Conservation (phyloP, 2,329 filamentous ascomycete species). For the Botrytis fabae region DNA sequence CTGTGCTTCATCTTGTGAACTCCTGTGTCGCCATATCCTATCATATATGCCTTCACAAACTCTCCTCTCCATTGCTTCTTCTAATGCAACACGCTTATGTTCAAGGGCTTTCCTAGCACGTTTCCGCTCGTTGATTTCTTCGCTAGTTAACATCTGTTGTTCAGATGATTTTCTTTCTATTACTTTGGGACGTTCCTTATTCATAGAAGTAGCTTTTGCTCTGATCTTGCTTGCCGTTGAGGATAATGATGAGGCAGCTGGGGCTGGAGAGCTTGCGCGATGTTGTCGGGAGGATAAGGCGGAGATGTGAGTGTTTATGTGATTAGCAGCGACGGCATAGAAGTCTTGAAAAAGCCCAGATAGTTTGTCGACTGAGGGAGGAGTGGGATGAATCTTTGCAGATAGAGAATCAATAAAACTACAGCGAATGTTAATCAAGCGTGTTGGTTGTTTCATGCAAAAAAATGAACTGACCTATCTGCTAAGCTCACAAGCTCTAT, state of each 20-base stretch:
- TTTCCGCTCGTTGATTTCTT: constrained; percentile 79
- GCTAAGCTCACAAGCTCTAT: constrained; percentile 90
- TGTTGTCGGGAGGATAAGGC: constrained; percentile 73
- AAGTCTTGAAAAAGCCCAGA: constrained; percentile 93
- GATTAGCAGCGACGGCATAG: constrained; percentile 75
- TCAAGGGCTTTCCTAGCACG: constrained; percentile 77
- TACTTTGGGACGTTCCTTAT: constrained; percentile 52
- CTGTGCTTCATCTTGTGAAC: constrained; percentile 88
- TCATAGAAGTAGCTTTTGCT: constrained; percentile 55
- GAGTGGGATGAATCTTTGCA: constrained; percentile 81
- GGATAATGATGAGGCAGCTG: constrained; percentile 55
- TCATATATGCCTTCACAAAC: constrained; percentile 84
- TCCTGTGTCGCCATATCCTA: constrained; percentile 87
- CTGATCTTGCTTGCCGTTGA: constrained; percentile 58
- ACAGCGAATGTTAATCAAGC: constrained; percentile 1
- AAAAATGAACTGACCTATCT: constrained; percentile 63
- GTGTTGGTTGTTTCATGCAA: neutral
- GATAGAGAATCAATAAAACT: constrained; percentile 90
- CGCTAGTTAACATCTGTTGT: constrained; percentile 87
- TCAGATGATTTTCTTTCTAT: constrained; percentile 46
- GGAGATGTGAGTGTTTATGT: constrained; percentile 85
- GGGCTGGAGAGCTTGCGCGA: constrained; percentile 61
- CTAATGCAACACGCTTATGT: constrained; percentile 71
- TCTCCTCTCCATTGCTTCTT: constrained; percentile 88
- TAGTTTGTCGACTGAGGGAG: constrained; percentile 79